A percentile compares a stretch with the other conserved stretches of the same genome.
These are phyloP conservation scores for Penicillium aurantiogriseum DNA, from an alignment of 2,329 filamentous ascomycete species.

Conservation along the genomic window DNA sequence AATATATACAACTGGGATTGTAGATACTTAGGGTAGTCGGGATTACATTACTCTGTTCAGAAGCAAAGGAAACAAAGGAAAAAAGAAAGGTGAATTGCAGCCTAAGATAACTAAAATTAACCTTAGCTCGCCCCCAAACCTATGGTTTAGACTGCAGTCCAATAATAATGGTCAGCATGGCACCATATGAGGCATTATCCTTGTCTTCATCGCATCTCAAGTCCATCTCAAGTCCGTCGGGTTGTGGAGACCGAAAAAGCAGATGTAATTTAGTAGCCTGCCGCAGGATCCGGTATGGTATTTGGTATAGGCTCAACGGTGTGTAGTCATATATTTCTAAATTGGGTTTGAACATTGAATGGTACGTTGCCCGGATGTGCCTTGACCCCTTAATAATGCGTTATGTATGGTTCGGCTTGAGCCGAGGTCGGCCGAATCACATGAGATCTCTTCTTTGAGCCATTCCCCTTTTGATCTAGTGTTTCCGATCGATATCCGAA, in stretches of 20 bases:
- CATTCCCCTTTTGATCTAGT: constrained; percentile 10
- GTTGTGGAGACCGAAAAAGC: constrained; percentile 17
- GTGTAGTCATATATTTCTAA: not conserved
- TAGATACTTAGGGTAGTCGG: not conserved
- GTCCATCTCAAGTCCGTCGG: constrained; percentile 18
- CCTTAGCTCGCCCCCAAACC: not conserved
- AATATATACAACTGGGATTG: not conserved
- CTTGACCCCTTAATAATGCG: not conserved
- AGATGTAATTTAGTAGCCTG: constrained; percentile 10
- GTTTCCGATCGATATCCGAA: constrained; percentile 5
- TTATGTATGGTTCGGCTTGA: constrained; percentile 13
- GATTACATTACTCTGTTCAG: not conserved
- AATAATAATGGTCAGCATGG: constrained; percentile 7
- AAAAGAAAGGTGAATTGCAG: not conserved
- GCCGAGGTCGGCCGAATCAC: constrained; percentile 13
- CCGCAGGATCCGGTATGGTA: not conserved
- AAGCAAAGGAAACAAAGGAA: not conserved
- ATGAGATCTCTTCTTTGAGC: not conserved
- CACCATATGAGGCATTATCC: constrained; percentile 9
- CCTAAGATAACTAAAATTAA: not conserved
- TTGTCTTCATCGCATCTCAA: constrained; percentile 13
- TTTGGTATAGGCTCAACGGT: not conserved
- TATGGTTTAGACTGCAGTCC: not conserved
- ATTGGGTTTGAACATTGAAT: not conserved
- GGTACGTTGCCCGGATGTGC: not conserved